These are phyloP conservation scores for Fusarium nisikadoi DNA, from an alignment of 2,329 filamentous ascomycete species.

Conservation along the genomic window DNA sequence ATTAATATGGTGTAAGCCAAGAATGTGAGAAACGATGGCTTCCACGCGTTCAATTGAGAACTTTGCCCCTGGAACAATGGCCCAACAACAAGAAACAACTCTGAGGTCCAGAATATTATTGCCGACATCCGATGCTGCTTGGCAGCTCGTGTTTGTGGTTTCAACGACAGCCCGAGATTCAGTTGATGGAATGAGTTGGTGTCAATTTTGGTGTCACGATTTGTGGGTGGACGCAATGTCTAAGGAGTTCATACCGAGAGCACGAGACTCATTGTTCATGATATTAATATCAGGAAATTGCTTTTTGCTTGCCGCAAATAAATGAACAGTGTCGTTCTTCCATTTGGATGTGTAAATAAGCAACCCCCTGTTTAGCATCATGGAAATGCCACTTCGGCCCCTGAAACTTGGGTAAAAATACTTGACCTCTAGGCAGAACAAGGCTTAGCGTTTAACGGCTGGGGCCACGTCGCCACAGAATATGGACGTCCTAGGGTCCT, in stretches of 20 bases:
- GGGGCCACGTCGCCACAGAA: constrained; percentile 37
- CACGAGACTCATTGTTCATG: constrained; percentile 1
- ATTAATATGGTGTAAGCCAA: not conserved
- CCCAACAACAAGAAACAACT: constrained; percentile 50
- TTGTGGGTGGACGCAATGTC: not conserved
- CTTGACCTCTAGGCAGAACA: not conserved
- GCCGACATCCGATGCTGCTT: constrained; percentile 31
- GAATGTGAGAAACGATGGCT: constrained; percentile 45
- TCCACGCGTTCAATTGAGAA: constrained; percentile 33
- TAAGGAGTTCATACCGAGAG: not conserved
- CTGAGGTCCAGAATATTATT: constrained; percentile 28
- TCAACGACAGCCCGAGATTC: constrained; percentile 10
- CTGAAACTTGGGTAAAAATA: constrained; percentile 31
- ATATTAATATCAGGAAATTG: constrained; percentile 14
- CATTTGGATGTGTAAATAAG: not conserved
- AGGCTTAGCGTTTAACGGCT: constrained; percentile 27
- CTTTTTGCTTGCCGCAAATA: not conserved
- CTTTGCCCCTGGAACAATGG: constrained; percentile 43
- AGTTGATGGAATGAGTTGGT: constrained; percentile 15
- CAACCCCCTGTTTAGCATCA: constrained; percentile 21
- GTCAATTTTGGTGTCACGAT: not conserved
- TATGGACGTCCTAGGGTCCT: not conserved
- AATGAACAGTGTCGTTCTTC: constrained; percentile 1
- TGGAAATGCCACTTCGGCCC: constrained; percentile 17
- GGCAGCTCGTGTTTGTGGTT: constrained; percentile 11